phyloP scores from a whole-genome alignment of 371 early-diverging fungal genomes.

The Synchytrium microbalum region DNA sequence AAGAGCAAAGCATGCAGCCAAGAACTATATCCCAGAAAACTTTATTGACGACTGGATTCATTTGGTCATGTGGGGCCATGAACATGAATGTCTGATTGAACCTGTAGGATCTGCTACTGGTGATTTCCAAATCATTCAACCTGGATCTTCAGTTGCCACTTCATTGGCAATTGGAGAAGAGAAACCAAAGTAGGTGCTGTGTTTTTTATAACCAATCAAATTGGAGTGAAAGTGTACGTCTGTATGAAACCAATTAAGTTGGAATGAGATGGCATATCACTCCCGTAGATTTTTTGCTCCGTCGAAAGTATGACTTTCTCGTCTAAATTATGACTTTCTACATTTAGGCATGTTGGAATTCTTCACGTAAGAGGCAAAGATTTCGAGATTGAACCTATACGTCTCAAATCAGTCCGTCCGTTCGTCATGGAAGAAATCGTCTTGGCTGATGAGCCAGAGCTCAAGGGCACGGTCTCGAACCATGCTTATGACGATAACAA shows the following conservation, averaged over 20 bases:
- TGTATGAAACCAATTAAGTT: background rate
- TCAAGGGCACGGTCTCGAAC: slow-evolving; percentile 15
- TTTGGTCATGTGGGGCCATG: slow-evolving; percentile 97
- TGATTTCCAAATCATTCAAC: slow-evolving; percentile 81
- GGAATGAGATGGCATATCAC: background rate
- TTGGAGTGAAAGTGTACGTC: background rate
- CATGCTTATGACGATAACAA: slow-evolving; percentile 26
- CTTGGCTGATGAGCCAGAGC: slow-evolving; percentile 41
- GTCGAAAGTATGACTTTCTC: background rate
- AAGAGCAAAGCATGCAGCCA: slow-evolving; percentile 71
- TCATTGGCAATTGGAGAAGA: slow-evolving; percentile 89
- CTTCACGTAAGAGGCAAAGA: slow-evolving; percentile 53
- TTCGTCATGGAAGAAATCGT: slow-evolving; percentile 70
- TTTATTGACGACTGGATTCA: slow-evolving; percentile 80
- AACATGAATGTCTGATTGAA: slow-evolving; percentile 91
- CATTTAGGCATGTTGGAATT: slow-evolving; percentile 66
- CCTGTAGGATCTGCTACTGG: slow-evolving; percentile 52
- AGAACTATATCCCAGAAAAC: slow-evolving; percentile 83
- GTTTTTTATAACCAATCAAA: slow-evolving; percentile 9
- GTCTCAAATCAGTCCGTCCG: slow-evolving; percentile 77
- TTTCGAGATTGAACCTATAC: slow-evolving; percentile 65
- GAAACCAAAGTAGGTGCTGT: slow-evolving; percentile 58
- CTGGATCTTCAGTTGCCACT: slow-evolving; percentile 97
- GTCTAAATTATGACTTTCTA: slow-evolving; percentile 1
- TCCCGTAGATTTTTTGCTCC: slow-evolving; percentile 4